Evolutionary conservation across 163 green algal species (phyloP), one percentile per base, ranked within the genome.

Genomic region (Scenedesmus sp.): DNA sequence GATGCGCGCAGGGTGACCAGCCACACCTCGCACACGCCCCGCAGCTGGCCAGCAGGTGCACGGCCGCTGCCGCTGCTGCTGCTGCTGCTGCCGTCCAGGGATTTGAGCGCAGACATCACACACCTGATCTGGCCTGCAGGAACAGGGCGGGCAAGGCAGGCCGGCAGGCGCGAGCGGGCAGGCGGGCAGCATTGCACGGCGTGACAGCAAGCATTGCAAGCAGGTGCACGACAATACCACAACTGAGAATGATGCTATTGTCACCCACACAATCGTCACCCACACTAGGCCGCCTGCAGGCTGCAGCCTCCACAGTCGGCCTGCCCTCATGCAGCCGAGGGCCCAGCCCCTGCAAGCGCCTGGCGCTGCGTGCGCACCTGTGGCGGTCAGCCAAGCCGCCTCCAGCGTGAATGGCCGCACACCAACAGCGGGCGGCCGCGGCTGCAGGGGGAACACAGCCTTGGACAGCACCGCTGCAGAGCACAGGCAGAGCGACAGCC

Each of bases 361-460:
- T 24, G 5, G 22, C 22, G 51, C 51, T 61, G 51, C 51, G 20
- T 7, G 35, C 56, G 9, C 87, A 83, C 79, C 87, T 86, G 56
- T 72, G 44, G 10, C 26, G 18, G 12, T 59, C 16, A 12, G 2
- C 35, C 44, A 83, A 3, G 81, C 88, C 16, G 81, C 56, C 12
- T 42, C n/a, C 15, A 91, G 18, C 2, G 20, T 72, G 42, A 91
- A 91, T 24, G 87, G 87, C 42, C 87, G 78, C 79, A 87, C 87
- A 16, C 87, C 78, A 7, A 43, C 42, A n/a, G 73, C 40, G 22
- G 87, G 88, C 30, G 81, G 56, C 1, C n/a, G 88, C 2, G 88
- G 81, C 81, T 65, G 61, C 88, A 88, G 80, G 2, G 80, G 88
- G 59, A 53, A 53, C 10, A 92, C 43, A 12, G 59, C 26, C 42